Evolutionary conservation across 148 eudicot genomes (phyloP), one percentile per base, ranked within the genome.

Genomic region (Rhododendron henanense): DNA sequence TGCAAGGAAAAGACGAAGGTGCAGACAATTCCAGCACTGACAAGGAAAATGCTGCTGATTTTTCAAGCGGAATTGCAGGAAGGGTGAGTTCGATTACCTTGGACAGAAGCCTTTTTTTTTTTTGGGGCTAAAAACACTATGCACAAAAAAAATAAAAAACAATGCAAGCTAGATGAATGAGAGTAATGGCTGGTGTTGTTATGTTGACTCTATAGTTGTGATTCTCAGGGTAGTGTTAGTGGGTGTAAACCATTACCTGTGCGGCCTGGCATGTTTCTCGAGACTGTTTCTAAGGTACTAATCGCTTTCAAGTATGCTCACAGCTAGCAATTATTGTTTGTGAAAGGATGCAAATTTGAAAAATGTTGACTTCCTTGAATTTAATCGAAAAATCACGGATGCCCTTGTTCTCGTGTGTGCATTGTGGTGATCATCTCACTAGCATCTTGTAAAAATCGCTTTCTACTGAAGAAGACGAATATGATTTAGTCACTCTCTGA

Each of bases 181-280:
- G 19, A 25, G 23, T 61, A 33, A 65, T 23, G 73, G 51, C 79
- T 37, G 73, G 11, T 37, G 23, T 19, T 78, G 16, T 44, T 74
- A 25, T 31, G 37, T 67, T 88, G 53, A 91, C 39, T 28, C 47
- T 65, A 82, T 77, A 78, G 75, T 85, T 53, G 51, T 89, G 85
- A 86, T 91, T 55, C 92, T 71, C 96, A 96, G 99, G 94, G 90
- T 87, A 96, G 98, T 90, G 84, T 90, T 77, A 85, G 91, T 57
- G 98, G 99, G 48, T 87, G 85, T 61, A 93, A 88, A 85, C 90
- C 98, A 65, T 92, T 88, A 82, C 99, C 99, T 50, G 99, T 97
- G 80, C 99, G 98, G n/a, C 99, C 99, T 84, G 99, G 99, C 89
- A 97, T 95, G 98, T 97, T 97, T 92, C 97, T 97, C 39, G 99